phyloP scores from a whole-genome alignment of 768 basidiomycete genomes.

The Trametes villosa region DNA sequence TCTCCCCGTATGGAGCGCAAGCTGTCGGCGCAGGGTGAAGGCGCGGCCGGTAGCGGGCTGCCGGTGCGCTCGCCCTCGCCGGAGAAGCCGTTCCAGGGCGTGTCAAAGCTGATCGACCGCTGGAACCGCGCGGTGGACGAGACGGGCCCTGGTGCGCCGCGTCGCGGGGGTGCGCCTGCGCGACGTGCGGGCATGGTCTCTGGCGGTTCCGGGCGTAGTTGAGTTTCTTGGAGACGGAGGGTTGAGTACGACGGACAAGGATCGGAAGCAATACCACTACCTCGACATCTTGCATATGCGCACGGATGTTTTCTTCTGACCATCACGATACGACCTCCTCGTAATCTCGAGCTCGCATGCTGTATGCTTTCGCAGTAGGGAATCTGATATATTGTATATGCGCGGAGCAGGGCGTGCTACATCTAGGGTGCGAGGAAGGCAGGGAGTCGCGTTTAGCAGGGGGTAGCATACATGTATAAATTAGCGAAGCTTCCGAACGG shows the following conservation, averaged over 20 bases:
- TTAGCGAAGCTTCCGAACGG: no score
- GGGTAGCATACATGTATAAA: slow-evolving; percentile 5
- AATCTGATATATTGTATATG: slow-evolving; percentile 11
- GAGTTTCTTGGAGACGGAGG: not conserved
- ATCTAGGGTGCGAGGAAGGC: slow-evolving; percentile 6
- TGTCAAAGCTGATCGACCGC: slow-evolving; percentile 83
- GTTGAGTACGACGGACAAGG: not conserved
- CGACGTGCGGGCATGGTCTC: slow-evolving; percentile 22
- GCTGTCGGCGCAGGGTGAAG: slow-evolving; percentile 6
- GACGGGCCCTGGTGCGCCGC: slow-evolving; percentile 8
- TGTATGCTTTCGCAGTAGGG: slow-evolving; percentile 5
- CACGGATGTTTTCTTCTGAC: not conserved
- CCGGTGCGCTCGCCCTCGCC: slow-evolving; percentile 60
- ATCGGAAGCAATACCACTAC: slow-evolving; percentile 5
- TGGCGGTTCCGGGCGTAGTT: slow-evolving; percentile 17
- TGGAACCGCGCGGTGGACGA: slow-evolving; percentile 80
- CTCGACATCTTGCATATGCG: not conserved
- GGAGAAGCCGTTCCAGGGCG: slow-evolving; percentile 80
- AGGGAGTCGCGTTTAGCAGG: not conserved
- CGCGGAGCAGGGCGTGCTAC: slow-evolving; percentile 7
- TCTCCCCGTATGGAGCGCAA: slow-evolving; percentile 21
- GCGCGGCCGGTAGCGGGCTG: not conserved
- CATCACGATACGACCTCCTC: not conserved
- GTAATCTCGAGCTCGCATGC: slow-evolving; percentile 4
- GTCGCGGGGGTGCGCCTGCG: slow-evolving; percentile 19